A percentile compares a stretch with the other conserved stretches of the same genome.
Evolutionary conservation across 2,329 filamentous ascomycete species (phyloP).

Genomic region (Sarocladiaceae sp.): DNA sequence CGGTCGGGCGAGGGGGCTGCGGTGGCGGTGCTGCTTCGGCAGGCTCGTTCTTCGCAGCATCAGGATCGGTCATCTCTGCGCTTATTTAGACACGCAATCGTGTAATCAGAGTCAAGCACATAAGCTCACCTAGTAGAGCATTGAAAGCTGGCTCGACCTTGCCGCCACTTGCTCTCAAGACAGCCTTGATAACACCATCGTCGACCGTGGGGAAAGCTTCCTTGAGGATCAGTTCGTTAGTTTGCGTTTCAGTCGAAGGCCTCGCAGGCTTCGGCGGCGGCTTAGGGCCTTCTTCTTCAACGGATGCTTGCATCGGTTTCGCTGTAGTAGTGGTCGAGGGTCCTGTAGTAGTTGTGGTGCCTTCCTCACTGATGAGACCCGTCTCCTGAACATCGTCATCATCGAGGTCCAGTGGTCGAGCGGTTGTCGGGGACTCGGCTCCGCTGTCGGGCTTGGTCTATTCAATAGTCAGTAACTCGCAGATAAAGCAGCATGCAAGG

Average conservation of each 20-base stretch:
- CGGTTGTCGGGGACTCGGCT: slow-evolving; percentile 64
- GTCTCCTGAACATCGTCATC: slow-evolving; percentile 67
- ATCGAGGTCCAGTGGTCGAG: slow-evolving; percentile 61
- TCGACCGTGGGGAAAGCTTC: slow-evolving; percentile 93
- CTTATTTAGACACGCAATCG: slow-evolving; percentile 11
- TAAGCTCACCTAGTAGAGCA: slow-evolving; percentile 69
- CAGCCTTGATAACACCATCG: slow-evolving; percentile 73
- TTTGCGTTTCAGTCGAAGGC: slow-evolving; percentile 74
- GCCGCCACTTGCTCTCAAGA: slow-evolving; percentile 80
- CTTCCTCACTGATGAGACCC: slow-evolving; percentile 34
- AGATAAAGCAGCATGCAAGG: slow-evolving; percentile 8
- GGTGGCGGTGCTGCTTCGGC: slow-evolving; percentile 60
- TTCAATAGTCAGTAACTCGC: background rate
- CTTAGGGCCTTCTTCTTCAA: slow-evolving; percentile 29
- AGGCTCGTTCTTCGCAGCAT: slow-evolving; percentile 53
- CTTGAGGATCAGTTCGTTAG: slow-evolving; percentile 82
- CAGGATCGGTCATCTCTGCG: slow-evolving; percentile 74
- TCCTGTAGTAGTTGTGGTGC: slow-evolving; percentile 19
- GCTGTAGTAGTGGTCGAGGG: slow-evolving; percentile 20
- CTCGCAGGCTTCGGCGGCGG: slow-evolving; percentile 82
- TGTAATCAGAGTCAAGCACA: too few relatives aligned
- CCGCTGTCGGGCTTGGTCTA: slow-evolving; percentile 42
- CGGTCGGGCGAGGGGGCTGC: slow-evolving; percentile 73
- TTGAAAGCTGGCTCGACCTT: slow-evolving; percentile 93
- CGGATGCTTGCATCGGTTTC: slow-evolving; percentile 7